Evolutionary conservation across 2,329 filamentous ascomycete species (phyloP).

Genomic region (Penicillium sp.): DNA sequence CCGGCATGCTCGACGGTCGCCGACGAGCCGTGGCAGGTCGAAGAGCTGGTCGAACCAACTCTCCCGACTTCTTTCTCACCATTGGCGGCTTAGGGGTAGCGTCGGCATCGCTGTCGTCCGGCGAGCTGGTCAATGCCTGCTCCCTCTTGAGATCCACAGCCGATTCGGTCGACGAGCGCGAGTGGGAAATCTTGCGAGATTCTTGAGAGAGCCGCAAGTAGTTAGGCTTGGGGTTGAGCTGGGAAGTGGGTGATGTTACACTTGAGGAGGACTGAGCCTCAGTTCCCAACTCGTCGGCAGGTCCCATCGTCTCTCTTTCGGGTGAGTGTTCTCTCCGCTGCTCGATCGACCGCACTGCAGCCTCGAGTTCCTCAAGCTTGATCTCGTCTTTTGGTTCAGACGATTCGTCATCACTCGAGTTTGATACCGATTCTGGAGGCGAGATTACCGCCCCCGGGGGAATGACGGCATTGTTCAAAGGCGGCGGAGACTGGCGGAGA

Average conservation of each 20-base stretch:
- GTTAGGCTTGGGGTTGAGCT: constrained; percentile 23
- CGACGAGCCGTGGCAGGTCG: constrained; percentile 72
- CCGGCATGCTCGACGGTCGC: constrained; percentile 93
- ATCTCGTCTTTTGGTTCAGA: constrained; percentile 46
- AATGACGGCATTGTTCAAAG: constrained; percentile 73
- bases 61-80: constrained; percentile 97
- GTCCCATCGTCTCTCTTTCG: constrained; percentile 33
- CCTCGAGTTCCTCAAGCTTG: constrained; percentile 69
- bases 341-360: constrained; percentile 79
- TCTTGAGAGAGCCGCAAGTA: constrained; percentile 53
- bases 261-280: constrained; percentile 27
- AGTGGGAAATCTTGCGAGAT: constrained; percentile 63
- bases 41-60: constrained; percentile 89
- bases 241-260: constrained; percentile 26
- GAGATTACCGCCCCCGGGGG: constrained; percentile 85
- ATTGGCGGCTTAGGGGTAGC: constrained; percentile 78
- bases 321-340: constrained; percentile 33
- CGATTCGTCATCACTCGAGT: constrained; percentile 76
- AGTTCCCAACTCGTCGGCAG: constrained; percentile 12
- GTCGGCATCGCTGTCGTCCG: constrained; percentile 56
- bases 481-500: constrained; percentile 81
- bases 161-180: constrained; percentile 61
- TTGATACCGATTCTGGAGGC: constrained; percentile 80
- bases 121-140: constrained; percentile 47
- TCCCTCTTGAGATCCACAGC: constrained; percentile 51